Base-by-base conservation (phyloP, 2,329 filamentous ascomycete species). In the Cladorrhinum sp. region DNA sequence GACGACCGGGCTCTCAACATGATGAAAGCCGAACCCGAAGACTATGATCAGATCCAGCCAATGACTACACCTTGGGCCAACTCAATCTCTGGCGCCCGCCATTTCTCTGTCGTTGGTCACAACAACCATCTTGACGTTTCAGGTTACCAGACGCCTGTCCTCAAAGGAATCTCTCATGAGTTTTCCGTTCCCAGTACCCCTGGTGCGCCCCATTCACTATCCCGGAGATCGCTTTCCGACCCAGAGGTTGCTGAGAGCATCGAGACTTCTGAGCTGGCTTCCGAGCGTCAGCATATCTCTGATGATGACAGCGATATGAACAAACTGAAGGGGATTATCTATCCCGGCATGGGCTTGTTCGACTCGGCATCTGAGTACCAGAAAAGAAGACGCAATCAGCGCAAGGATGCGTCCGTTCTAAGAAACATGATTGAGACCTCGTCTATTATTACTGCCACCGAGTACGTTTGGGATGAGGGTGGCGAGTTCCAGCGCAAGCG, bases 321-420 rank as follows among this genome's bases (percentile, higher is more conserved):
- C 61, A 83, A 79, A 68, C 79, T 92, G 57, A 93, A 93, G 72
- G 90, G 90, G 1, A 77, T 87, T n/a, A 78, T 85, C 51, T 92
- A 87, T 81, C 87, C 88, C 2, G 90, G 90, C 18, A 93, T 93
- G 90, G 83, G 85, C 57, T 81, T 91, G n/a, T 92, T 93, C 70
- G 90, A 93, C 72, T 86, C 90, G 57, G 90, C 90, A 3, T 90
- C 87, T 3, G 82, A 86, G 16, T 84, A 88, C 62, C 88, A 90
- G 80, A 88, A 85, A 67, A 82, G 87, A 50, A 90, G 85, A 75
- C 81, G 90, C 55, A 93, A 93, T 70, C 90, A 93, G 74, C 86
- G 88, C 68, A 93, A 93, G 72, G 85, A 88, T 57, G 81, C 79
- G n/a, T 87, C 85, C 1, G 86, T 91, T n/a, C 76, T 92, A 22